phyloP scores from a whole-genome alignment of 805 yeast species.

The Alloascoidea africana region DNA sequence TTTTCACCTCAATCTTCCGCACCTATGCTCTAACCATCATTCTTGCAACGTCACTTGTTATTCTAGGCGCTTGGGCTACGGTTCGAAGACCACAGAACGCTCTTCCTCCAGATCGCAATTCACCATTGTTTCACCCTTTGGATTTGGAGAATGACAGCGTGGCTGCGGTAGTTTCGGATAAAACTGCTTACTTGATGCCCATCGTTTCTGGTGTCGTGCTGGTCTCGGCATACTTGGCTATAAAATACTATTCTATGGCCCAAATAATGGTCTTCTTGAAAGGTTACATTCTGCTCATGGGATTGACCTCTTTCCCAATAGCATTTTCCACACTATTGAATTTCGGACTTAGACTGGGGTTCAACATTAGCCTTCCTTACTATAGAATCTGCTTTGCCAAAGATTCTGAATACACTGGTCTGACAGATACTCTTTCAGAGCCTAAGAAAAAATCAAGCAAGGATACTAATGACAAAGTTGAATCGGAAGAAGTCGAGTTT shows the following conservation, averaged over 20 bases:
- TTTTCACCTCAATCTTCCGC: too few relatives aligned
- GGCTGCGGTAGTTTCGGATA: constrained; percentile 10
- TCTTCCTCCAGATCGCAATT: constrained; percentile 10
- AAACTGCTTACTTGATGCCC: constrained; percentile 27
- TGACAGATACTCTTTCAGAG: constrained; percentile 22
- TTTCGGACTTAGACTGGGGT: constrained; percentile 4
- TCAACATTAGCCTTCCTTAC: constrained; percentile 4
- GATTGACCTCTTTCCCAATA: constrained; percentile 19
- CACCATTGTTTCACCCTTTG: constrained; percentile 11
- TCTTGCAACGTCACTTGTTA: too few relatives aligned
- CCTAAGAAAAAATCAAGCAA: constrained; percentile 24
- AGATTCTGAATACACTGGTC: constrained; percentile 4
- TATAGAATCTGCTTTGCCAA: constrained; percentile 5
- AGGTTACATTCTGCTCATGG: constrained; percentile 19
- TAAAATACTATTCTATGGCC: constrained; percentile 19
- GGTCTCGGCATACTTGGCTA: constrained; percentile 20
- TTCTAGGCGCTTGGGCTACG: too few relatives aligned
- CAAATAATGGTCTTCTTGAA: constrained; percentile 19
- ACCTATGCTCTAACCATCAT: too few relatives aligned
- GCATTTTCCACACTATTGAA: constrained; percentile 12
- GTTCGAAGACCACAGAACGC: constrained; percentile 12
- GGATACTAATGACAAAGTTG: constrained; percentile 5
- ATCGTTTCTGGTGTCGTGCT: constrained; percentile 25
- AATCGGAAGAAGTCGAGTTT: constrained; percentile 6
- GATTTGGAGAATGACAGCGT: constrained; percentile 8